phyloP scores from a whole-genome alignment of 306 rosid genomes.

The Prunus fruticosa region DNA sequence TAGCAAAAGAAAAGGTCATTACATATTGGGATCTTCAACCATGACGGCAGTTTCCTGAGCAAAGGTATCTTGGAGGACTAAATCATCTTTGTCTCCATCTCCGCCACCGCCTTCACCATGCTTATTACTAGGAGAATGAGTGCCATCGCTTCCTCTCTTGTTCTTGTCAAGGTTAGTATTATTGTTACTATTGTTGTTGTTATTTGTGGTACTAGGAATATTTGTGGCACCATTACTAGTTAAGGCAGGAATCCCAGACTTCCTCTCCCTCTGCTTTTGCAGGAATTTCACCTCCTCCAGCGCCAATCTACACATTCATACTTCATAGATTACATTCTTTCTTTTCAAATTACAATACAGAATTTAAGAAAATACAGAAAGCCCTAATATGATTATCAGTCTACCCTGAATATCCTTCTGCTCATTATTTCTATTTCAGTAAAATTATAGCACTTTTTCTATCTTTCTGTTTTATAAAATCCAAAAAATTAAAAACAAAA shows the following conservation, averaged over 20 bases:
- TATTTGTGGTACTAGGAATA: conserved; percentile 29
- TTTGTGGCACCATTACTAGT: conserved; percentile 6
- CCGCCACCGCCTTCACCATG: conserved; percentile 46
- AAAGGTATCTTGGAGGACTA: conserved; percentile 84
- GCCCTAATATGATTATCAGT: not conserved
- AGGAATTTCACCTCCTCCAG: conserved; percentile 91
- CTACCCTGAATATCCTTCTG: not conserved
- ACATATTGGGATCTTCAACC: conserved; percentile 98
- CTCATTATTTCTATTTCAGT: not conserved
- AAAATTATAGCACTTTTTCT: not conserved
- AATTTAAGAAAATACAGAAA: not conserved
- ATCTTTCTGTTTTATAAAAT: not conserved
- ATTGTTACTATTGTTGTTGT: conserved; percentile 2
- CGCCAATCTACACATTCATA: conserved; percentile 48
- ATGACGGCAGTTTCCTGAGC: conserved; percentile 93
- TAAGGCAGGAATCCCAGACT: conserved; percentile 76
- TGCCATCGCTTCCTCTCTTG: conserved; percentile 5
- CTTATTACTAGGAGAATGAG: conserved; percentile 5
- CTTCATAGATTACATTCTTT: not conserved
- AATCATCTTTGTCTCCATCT: conserved; percentile 66
- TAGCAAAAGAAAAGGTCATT: not conserved
- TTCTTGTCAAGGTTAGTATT: not conserved
- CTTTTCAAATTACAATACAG: not conserved
- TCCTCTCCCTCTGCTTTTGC: conserved; percentile 90
- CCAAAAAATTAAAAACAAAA: not conserved